Conservation (phyloP, 2,329 filamentous ascomycete species). For the Atkinsonella texensis region DNA sequence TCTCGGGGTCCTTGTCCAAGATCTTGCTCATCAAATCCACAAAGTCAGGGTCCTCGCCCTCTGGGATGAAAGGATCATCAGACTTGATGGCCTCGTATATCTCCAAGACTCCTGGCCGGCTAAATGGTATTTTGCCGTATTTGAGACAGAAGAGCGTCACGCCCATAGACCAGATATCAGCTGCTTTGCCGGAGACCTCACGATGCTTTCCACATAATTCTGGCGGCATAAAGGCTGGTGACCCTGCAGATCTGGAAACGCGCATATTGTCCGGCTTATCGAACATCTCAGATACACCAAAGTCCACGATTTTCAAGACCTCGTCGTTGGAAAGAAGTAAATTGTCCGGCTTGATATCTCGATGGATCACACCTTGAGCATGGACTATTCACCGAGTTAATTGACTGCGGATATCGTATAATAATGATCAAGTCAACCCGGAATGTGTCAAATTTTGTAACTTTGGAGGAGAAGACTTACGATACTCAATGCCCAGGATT, state of each 20-base stretch:
- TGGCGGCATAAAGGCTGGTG: slow-evolving; percentile 86
- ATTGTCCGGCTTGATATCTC: slow-evolving; percentile 97
- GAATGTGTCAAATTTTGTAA: not conserved
- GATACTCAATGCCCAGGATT: slow-evolving; percentile 87
- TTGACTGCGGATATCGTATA: not conserved
- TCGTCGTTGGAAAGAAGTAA: slow-evolving; percentile 81
- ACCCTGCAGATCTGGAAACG: slow-evolving; percentile 86
- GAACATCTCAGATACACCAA: slow-evolving; percentile 99
- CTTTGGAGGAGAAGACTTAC: slow-evolving; percentile 33
- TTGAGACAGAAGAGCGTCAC: slow-evolving; percentile 86
- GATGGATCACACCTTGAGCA: slow-evolving; percentile 85
- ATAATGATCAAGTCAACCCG: not conserved
- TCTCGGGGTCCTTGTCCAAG: slow-evolving; percentile 73
- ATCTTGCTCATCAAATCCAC: slow-evolving; percentile 61
- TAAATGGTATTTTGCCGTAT: slow-evolving; percentile 82
- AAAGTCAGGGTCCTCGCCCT: slow-evolving; percentile 55
- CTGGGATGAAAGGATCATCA: slow-evolving; percentile 50
- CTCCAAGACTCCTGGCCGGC: slow-evolving; percentile 65
- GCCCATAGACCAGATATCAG: slow-evolving; percentile 98
- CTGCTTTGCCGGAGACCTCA: slow-evolving; percentile 75
- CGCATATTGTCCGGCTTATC: slow-evolving; percentile 76
- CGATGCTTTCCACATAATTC: slow-evolving; percentile 85
- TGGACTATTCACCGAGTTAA: slow-evolving; percentile 48
- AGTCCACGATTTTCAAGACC: slow-evolving; percentile 93
- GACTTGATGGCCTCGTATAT: slow-evolving; percentile 80